Evolutionary conservation across 2,329 filamentous ascomycete genomes (phyloP).

Genomic region (Erysiphe pisi): DNA sequence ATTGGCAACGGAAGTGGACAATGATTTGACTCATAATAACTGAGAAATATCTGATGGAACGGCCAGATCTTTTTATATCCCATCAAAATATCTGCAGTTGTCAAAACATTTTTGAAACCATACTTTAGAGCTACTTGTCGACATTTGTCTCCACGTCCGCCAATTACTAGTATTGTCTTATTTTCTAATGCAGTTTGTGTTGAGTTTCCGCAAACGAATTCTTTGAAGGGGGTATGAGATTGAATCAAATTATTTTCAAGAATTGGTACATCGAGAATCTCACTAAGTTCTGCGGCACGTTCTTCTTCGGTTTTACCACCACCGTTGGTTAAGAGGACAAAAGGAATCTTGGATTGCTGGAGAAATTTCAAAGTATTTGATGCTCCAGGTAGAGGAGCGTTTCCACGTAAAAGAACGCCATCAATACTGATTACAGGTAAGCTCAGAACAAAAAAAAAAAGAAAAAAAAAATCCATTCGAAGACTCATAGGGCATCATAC

Average conservation of each 20-base stretch:
- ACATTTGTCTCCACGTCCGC: constrained; percentile 41
- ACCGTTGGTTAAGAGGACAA: constrained; percentile 92
- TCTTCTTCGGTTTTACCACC: constrained; percentile 73
- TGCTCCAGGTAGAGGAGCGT: constrained; percentile 68
- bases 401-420: constrained; percentile 81
- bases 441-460: too few species aligned
- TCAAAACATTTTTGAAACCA: constrained; percentile 73
- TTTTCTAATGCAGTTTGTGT: constrained; percentile 45
- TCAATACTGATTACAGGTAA: constrained; percentile 48
- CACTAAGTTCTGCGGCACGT: constrained; percentile 58
- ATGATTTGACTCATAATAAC: constrained; percentile 50
- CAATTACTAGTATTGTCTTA: constrained; percentile 64
- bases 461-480: background rate
- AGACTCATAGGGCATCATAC: background rate
- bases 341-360: constrained; percentile 65
- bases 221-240: constrained; percentile 79
- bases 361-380: constrained; percentile 62
- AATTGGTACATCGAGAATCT: constrained; percentile 53
- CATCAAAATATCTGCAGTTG: constrained; percentile 69
- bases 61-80: constrained; percentile 69
- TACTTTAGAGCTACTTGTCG: constrained; percentile 54
- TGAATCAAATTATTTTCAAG: constrained; percentile 66
- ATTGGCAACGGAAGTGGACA: constrained; percentile 46
- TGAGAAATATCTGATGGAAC: constrained; percentile 57
- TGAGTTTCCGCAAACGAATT: constrained; percentile 51